These are phyloP conservation scores for Ochromonas danica DNA, from an alignment of 108 stramenopile genomes.

Conservation along the genomic window DNA sequence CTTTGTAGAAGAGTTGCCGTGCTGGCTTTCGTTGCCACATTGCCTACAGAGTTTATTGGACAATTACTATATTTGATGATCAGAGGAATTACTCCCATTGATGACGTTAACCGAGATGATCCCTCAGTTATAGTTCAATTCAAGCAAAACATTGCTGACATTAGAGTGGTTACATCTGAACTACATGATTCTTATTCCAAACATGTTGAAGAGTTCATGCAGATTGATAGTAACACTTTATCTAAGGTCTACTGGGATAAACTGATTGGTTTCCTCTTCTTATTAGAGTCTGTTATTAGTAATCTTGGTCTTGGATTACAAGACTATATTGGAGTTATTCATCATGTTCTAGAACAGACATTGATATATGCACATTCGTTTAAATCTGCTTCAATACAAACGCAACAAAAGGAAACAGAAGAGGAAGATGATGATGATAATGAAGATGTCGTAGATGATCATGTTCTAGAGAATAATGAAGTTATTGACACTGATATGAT, in stretches of 20 bases:
- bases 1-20: background rate
- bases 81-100: slow-evolving; percentile 11
- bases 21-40: background rate
- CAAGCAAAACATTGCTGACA: background rate
- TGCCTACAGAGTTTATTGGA: background rate
- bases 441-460: too few species aligned
- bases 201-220: background rate
- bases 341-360: too few species aligned
- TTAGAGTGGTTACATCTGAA: background rate
- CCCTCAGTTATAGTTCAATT: background rate
- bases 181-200: background rate
- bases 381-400: too few species aligned
- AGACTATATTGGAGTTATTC: too few species aligned
- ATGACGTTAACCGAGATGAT: background rate
- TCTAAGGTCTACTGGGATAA: background rate
- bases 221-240: background rate
- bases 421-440: too few species aligned
- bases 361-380: too few species aligned
- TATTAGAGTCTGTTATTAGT: background rate
- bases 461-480: too few species aligned
- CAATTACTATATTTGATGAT: slow-evolving; percentile 27
- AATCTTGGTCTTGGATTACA: too few species aligned
- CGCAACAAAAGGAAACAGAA: too few species aligned
- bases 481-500: too few species aligned
- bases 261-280: slow-evolving; percentile 1